phyloP scores from a whole-genome alignment of 2,329 filamentous ascomycete species.

The Pseudopithomyces maydicus region DNA sequence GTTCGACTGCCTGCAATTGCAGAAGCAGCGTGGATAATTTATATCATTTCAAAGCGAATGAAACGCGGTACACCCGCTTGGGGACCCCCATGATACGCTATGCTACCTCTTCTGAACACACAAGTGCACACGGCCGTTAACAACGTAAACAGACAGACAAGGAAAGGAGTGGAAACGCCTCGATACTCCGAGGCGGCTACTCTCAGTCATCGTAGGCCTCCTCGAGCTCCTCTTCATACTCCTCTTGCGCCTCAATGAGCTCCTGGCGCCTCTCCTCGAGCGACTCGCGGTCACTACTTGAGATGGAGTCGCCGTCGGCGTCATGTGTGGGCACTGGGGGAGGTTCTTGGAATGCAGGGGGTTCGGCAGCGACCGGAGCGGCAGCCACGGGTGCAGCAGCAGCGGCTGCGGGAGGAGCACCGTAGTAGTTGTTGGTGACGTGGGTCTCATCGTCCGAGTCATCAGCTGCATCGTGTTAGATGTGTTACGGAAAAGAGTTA shows the following conservation, averaged over 20 bases:
- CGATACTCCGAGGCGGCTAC: conserved; percentile 8
- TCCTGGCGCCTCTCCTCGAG: conserved; percentile 60
- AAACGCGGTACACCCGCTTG: background rate
- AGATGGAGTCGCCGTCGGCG: conserved; percentile 47
- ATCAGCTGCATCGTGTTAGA: conserved; percentile 30
- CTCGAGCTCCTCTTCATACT: conserved; percentile 55
- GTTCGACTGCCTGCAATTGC: background rate
- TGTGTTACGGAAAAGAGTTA: background rate
- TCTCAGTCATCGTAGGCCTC: conserved; percentile 36
- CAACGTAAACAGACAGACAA: background rate
- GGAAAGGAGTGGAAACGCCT: background rate
- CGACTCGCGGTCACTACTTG: conserved; percentile 44
- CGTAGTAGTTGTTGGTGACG: conserved; percentile 4
- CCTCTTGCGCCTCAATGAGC: conserved; percentile 58
- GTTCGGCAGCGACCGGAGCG: conserved; percentile 9
- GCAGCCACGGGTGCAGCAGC: conserved; percentile 20
- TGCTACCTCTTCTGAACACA: conserved; percentile 9
- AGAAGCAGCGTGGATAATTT: background rate
- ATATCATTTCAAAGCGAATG: conserved; percentile 10
- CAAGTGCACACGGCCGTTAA: background rate
- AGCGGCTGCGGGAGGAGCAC: conserved; percentile 8
- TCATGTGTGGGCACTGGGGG: conserved; percentile 48
- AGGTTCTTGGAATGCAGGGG: conserved; percentile 28
- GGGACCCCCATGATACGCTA: conserved; percentile 11
- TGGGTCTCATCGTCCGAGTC: conserved; percentile 37